Base-by-base conservation (phyloP, 2,329 filamentous ascomycete genomes). In the Colletotrichum lentis region DNA sequence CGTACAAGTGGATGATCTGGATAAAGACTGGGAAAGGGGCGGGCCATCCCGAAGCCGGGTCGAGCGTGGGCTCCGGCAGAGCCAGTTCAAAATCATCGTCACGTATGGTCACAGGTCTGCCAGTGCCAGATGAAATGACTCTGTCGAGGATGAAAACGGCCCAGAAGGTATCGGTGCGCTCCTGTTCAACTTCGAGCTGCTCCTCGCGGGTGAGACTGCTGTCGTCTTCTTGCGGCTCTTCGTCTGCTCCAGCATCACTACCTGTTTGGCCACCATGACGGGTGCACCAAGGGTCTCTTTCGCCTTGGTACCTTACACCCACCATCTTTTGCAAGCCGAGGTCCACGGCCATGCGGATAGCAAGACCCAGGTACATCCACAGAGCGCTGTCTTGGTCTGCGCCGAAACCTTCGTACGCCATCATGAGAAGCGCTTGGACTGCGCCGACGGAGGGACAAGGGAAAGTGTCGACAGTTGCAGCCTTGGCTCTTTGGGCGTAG, bases 311-410 rank as follows among this genome's bases (percentile, higher is more conserved):
- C 67, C 83, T 84, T 55, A 96, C 84, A 0, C 93, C 93, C 71
- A 94, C 90, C 18, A 91, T 84, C 71, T 94, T 96, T 72, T 95
- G 92, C 71, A 97, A 83, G 0, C 94, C 93, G 11, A 97, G 79
- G 74, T 94, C 91, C 69, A 92, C 87, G 0, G 90, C 90, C 88
- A 94, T 91, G 16, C 93, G 89, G 69, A 97, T 97, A 0, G 93
- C 90, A 59, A 95, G 90, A 0, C 93, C 94, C 1, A 97, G 83
- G 75, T 96, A 97, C 93, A 97, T 96, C 93, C 94, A 97, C 7
- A 97, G 79, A 0, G 93, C 92, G 76, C 93, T 96, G 74, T 97
- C 94, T 73, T 94, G 92, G 71, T 93, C 92, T 12, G 92, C 91
- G 1, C 93, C 94, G 72, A 97, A 97, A 50, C 94, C 91, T 72